phyloP scores from a whole-genome alignment of 116 monocot species.

The Phalaenopsis hybrid region DNA sequence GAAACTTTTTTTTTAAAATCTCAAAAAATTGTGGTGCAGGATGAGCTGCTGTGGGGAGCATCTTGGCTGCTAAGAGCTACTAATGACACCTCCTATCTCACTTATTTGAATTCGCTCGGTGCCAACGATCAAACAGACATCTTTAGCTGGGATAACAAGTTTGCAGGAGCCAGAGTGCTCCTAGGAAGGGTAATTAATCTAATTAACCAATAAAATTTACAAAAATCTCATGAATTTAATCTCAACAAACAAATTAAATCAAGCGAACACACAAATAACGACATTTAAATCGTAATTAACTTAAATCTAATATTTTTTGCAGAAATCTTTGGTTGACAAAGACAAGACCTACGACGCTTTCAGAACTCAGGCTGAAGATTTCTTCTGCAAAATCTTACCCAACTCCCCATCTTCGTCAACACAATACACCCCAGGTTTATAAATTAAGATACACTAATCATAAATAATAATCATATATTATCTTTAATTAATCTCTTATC shows the following conservation, averaged over 20 bases:
- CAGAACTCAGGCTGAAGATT: constrained; percentile 47
- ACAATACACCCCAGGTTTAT: constrained; percentile 45
- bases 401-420: constrained; percentile 48
- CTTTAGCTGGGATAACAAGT: constrained; percentile 72
- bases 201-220: background rate
- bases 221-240: background rate
- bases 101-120: constrained; percentile 25
- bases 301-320: background rate
- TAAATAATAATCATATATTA: background rate
- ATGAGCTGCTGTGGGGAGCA: constrained; percentile 63
- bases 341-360: constrained; percentile 32
- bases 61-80: constrained; percentile 55
- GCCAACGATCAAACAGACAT: constrained; percentile 34
- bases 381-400: constrained; percentile 49
- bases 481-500: background rate
- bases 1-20: no score
- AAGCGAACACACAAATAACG: no score
- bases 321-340: constrained; percentile 37
- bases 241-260: no score
- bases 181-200: constrained; percentile 30
- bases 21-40: constrained; percentile 14
- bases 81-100: constrained; percentile 23
- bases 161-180: constrained; percentile 46
- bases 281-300: no score
- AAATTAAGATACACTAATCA: background rate